These are phyloP conservation scores for Colletotrichum gloeosporioides DNA, from an alignment of 2,329 filamentous ascomycete species.

Conservation along the genomic window DNA sequence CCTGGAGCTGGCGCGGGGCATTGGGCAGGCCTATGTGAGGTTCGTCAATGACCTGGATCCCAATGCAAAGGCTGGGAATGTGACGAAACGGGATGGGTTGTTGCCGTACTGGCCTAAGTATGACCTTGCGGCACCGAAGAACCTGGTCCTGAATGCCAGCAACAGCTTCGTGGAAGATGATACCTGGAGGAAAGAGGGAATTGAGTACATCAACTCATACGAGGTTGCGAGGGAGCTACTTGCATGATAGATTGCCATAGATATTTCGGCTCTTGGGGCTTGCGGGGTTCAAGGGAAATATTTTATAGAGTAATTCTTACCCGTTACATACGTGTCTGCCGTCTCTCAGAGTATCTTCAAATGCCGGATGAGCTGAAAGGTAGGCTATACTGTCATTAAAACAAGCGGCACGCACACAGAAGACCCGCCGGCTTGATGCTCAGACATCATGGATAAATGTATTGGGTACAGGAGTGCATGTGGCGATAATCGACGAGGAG, in stretches of 20 bases:
- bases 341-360: neutral
- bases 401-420: neutral
- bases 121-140: slow-evolving; percentile 39
- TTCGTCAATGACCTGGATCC: slow-evolving; percentile 50
- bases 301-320: neutral
- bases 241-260: neutral
- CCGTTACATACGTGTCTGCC: neutral
- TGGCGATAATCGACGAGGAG: no score
- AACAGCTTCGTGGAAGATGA: slow-evolving; percentile 50
- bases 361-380: neutral
- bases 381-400: neutral
- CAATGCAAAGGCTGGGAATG: slow-evolving; percentile 32
- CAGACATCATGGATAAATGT: neutral
- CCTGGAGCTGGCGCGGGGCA: slow-evolving; percentile 34
- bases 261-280: neutral
- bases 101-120: slow-evolving; percentile 49
- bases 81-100: slow-evolving; percentile 15
- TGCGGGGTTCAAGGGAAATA: neutral
- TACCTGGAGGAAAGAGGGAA: slow-evolving; percentile 51
- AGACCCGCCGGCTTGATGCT: neutral
- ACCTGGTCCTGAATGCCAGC: slow-evolving; percentile 51
- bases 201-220: slow-evolving; percentile 45
- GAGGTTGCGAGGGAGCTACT: slow-evolving; percentile 42
- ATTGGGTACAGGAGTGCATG: neutral
- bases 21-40: slow-evolving; percentile 46